Evolutionary conservation across 169 alveolate genomes (phyloP).

Genomic region (Eimeria maxima): DNA sequence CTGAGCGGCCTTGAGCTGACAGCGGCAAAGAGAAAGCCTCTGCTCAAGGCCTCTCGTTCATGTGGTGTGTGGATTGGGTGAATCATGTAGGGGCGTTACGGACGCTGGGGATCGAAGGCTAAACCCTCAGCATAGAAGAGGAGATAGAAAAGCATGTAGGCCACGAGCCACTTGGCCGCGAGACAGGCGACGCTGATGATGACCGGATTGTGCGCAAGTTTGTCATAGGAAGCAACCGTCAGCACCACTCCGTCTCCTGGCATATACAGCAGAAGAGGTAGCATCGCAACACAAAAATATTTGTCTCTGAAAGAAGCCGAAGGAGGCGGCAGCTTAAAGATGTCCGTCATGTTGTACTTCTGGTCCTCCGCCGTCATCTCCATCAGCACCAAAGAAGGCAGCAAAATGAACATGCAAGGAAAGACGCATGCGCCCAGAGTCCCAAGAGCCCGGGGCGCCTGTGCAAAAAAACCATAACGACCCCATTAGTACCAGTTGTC

Average conservation of each 20-base stretch:
- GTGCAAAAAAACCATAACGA: neutral
- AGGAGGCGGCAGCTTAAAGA: constrained; percentile 6
- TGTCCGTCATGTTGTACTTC: neutral
- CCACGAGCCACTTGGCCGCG: constrained; percentile 29
- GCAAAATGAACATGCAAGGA: constrained; percentile 17
- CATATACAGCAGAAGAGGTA: constrained; percentile 38
- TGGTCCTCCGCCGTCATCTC: constrained; percentile 27
- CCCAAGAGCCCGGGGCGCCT: constrained; percentile 30
- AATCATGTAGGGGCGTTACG: neutral
- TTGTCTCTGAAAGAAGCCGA: neutral
- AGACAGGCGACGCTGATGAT: constrained; percentile 40
- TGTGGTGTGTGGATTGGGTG: neutral
- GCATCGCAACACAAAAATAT: neutral
- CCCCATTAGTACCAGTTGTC: neutral
- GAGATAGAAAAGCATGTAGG: constrained; percentile 17
- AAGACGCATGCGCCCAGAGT: constrained; percentile 46
- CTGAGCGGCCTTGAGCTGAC: no score
- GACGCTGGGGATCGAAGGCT: constrained; percentile 7
- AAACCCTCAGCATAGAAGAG: constrained; percentile 44
- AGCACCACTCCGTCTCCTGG: constrained; percentile 46
- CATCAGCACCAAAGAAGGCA: constrained; percentile 59
- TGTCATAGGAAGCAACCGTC: constrained; percentile 59
- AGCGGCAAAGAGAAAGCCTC: no score
- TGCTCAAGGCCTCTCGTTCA: no score
- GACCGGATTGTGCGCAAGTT: constrained; percentile 45